Percentiles rank a stretch among this genome's conserved stretches.
These are phyloP conservation scores for Sporothrix humicola DNA, from an alignment of 2,329 filamentous ascomycete genomes.

Conservation along the genomic window DNA sequence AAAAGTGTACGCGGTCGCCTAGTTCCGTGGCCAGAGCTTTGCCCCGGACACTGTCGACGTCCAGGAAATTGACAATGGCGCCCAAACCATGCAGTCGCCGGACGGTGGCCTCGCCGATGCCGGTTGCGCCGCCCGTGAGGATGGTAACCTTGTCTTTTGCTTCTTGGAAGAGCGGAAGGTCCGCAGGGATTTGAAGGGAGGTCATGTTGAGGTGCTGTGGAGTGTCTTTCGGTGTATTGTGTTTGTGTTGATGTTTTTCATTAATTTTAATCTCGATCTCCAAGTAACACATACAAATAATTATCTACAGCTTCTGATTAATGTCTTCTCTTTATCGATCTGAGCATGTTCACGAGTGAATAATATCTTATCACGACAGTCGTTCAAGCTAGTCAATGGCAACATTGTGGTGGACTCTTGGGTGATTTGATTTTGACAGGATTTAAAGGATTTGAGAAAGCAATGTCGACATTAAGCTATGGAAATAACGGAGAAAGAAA, in stretches of 20 bases:
- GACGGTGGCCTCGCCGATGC: conserved; percentile 28
- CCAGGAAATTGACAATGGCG: conserved; percentile 22
- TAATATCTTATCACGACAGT: not conserved
- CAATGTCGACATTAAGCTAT: not conserved
- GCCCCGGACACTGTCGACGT: conserved; percentile 13
- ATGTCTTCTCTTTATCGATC: no score
- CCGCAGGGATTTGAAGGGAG: conserved; percentile 18
- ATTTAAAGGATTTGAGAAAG: not conserved
- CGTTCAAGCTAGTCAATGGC: not conserved
- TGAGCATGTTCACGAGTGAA: not conserved
- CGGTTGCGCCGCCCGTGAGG: conserved; percentile 27
- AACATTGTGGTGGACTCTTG: conserved; percentile 18
- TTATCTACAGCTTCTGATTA: no score
- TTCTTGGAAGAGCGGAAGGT: conserved; percentile 16
- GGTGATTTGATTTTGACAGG: not conserved
- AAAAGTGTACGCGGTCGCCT: conserved; percentile 19
- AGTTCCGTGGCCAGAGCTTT: not conserved
- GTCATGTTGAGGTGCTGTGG: conserved; percentile 10
- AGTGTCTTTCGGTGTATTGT: not conserved
- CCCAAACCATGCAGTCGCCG: conserved; percentile 9
- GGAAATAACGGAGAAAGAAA: not conserved
- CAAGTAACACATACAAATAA: no score
- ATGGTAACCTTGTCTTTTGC: conserved; percentile 31
- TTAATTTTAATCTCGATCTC: no score
- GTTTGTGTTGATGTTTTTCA: not conserved